phyloP scores from a whole-genome alignment of 257 asterid genomes.

The Nicotiana tabacum region DNA sequence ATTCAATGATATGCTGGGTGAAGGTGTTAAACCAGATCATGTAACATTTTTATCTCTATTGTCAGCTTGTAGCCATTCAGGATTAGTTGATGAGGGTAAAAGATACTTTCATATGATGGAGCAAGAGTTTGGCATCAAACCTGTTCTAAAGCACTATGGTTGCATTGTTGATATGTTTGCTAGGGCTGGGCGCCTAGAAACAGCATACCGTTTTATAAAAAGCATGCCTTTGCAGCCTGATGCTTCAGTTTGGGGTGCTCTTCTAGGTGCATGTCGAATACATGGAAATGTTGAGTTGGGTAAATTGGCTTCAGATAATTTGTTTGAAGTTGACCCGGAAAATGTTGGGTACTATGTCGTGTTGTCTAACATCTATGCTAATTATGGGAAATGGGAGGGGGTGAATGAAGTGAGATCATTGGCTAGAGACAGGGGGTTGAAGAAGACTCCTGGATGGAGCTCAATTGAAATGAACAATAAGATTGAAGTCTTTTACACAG shows the following conservation, averaged over 20 bases:
- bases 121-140: conserved; percentile 43
- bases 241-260: conserved; percentile 67
- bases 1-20: conserved; percentile 50
- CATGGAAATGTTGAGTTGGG: conserved; percentile 63
- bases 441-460: conserved; percentile 76
- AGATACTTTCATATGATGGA: conserved; percentile 56
- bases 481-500: conserved; percentile 52
- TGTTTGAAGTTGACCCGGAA: conserved; percentile 43
- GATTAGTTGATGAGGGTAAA: conserved; percentile 61
- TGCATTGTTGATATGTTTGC: conserved; percentile 78
- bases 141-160: conserved; percentile 57
- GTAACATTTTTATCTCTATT: conserved; percentile 67
- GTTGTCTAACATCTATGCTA: conserved; percentile 76
- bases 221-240: conserved; percentile 55
- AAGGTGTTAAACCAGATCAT: conserved; percentile 58
- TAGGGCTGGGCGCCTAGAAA: conserved; percentile 57
- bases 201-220: conserved; percentile 37
- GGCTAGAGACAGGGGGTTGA: conserved; percentile 53
- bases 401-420: conserved; percentile 65
- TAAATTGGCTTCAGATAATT: conserved; percentile 38
- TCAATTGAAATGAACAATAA: conserved; percentile 42
- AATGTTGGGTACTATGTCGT: conserved; percentile 74
- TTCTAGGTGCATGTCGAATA: conserved; percentile 65
- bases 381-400: conserved; percentile 61
- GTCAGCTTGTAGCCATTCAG: conserved; percentile 77